Base-by-base conservation (phyloP, 805 yeast species). In the Kazachstania kunashirensis region DNA sequence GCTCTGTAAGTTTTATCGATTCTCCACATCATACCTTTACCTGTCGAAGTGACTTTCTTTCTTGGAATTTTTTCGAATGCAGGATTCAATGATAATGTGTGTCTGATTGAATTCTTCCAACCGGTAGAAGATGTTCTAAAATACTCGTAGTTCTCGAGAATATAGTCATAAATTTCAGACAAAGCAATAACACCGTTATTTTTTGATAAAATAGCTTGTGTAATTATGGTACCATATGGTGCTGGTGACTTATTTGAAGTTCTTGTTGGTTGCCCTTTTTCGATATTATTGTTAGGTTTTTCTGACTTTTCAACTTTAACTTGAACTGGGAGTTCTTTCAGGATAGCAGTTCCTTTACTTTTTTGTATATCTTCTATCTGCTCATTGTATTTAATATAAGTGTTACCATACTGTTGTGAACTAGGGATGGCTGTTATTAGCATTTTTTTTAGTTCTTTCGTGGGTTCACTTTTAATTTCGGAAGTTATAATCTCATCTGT, bases 21-120 rank as follows among this genome's bases (percentile, higher is more conserved):
- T 63, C 85, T 94, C 98, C 98, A 92, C 60, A 86, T 86, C 92
- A 89, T 88, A 43, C 97, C 97, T 59, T 89, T 92, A n/a, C 97
- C 96, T 4, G 12, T n/a, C 0, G 96, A 94, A 61, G 88, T 95
- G 55, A 84, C 78, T 17, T 92, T 84, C 53, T 81, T 74, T 50
- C 96, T 72, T 24, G 97, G 95, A 17, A 89, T 96, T 61, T 92
- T 92, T 51, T 88, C 96, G 62, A 92, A 92, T 15, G 97, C 96
- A 63, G 86, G 85, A 63, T 92, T 89, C 41, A 89, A 67, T 2
- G 96, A 86, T 40, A 92, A 65, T 57, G 92, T 92, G 62, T 92
- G 98, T 48, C 98, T 77, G 46, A 92, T 86, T 3, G 96, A 84
- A 63, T 92, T 92, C 62, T 92, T 97, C 99, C 99, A 92, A 23